Evolutionary conservation across 345 rosid species (phyloP).

Genomic region (Gossypium thurberi): DNA sequence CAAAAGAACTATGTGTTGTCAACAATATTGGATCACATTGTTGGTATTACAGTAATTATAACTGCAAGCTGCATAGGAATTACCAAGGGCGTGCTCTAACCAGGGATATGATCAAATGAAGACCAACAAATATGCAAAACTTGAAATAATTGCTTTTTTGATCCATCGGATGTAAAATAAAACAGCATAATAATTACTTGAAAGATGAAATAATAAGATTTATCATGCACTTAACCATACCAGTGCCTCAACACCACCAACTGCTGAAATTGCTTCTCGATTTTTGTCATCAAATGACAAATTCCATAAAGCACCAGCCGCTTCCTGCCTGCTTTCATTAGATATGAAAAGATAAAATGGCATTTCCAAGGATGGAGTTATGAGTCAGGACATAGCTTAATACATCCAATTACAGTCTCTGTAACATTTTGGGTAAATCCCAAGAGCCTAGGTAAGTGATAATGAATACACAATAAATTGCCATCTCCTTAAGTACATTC

Average conservation of each 20-base stretch:
- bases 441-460: background rate
- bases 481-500: background rate
- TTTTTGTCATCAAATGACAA: slow-evolving; percentile 80
- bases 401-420: background rate
- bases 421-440: background rate
- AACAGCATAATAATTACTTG: slow-evolving; percentile 4
- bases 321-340: slow-evolving; percentile 52
- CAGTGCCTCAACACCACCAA: slow-evolving; percentile 85
- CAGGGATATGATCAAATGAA: background rate
- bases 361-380: background rate
- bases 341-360: background rate
- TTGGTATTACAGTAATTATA: background rate
- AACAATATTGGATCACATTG: no score
- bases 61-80: background rate
- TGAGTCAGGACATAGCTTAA: background rate
- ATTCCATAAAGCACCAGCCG: slow-evolving; percentile 88
- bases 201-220: background rate
- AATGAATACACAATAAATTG: background rate
- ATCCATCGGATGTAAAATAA: background rate
- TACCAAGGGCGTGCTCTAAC: no score
- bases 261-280: slow-evolving; percentile 73
- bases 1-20: no score
- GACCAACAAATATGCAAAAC: background rate
- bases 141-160: background rate
- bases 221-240: slow-evolving; percentile 26